Base-by-base conservation (phyloP, 1,139 yeast species). In the Meyerozyma carpophila region DNA sequence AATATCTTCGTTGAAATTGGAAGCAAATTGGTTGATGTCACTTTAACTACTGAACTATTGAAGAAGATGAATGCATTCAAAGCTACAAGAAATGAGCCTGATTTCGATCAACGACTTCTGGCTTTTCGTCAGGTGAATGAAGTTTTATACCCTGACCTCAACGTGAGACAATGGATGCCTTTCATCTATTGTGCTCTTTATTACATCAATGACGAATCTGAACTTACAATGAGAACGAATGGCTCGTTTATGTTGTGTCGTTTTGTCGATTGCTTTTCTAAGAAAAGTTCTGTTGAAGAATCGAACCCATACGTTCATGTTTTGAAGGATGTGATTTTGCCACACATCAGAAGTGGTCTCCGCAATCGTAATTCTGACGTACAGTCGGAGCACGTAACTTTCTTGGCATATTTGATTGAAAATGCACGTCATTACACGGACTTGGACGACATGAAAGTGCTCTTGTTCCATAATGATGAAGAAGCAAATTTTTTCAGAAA, bases 401-500 rank as follows among this genome's bases (percentile, higher is more conserved):
- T 88, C 28, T 66, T 91, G 46, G 79, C 82, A 3, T 82, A 85
- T 51, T 65, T 81, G 41, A 84, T 89, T n/a, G 65, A 67, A 32
- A 54, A 71, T 29, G 63, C 81, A 5, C 64, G 66, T n/a, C 67
- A 73, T 51, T 77, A 70, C 51, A 66, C 69, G 9, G 87, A 77
- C 3, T 67, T 89, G 39, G 69, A 70, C 24, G 95, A 87, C 52
- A 74, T 90, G 91, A 76, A 77, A 46, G 71, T 78, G 2, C 67
- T 93, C 41, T 65, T 84, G 1, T 76, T 71, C 53, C 75, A 75
- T 41, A 83, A 82, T 37, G 95, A 89, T 54, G 95, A 84, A 40
- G 96, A 89, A 55, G 85, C 90, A 1, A 83, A 88, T 59, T 90
- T 93, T 58, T 93, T 93, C 68, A 67, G 72, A 46, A 90, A 90